Base-by-base conservation (phyloP, 1,284 basidiomycete genomes). In the Sphagnurus paluster region DNA sequence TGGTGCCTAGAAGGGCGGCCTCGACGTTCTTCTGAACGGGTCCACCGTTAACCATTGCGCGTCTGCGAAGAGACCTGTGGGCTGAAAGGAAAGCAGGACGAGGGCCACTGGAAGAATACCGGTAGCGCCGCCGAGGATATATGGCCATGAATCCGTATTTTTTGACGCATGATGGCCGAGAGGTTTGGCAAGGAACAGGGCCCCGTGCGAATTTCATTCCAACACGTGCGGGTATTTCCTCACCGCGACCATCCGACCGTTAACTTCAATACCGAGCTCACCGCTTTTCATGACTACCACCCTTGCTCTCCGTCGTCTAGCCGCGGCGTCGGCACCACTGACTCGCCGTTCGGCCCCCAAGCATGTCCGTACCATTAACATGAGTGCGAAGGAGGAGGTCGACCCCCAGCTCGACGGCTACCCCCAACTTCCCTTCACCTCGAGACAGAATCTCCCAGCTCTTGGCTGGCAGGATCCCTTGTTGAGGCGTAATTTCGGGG, bases 401-500 rank as follows among this genome's bases (percentile, higher is more conserved):
- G 84, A 88, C 60, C 82, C 84, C 0, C 84, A 88, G 53, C 67
- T 87, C 11, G 75, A 73, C 53, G 88, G 82, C 56, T 93, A 94
- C 60, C 90, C 90, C 14, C 76, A 85, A 56, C 74, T 93, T 3
- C 88, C 90, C 29, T 75, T 77, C 63, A 72, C 85, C 39, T 87
- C 84, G 13, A 75, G 79, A 55, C 89, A 91, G 59, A 70, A 72
- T 25, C 76, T 87, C 26, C 73, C 81, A 29, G 74, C 91, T 0
- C 74, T 69, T 45, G 90, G 90, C 42, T 95, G 91, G 91, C 82
- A 89, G 69, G 91, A 95, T 66, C 61, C 66, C 35, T 84, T 91
- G 63, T 81, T 89, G 74, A 76, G 93, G 55, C 81, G 89, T 53
- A 93, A 95, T 68, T 88, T 85, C 69, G 89, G 87, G 40, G 92